Percentiles rank a stretch among this genome's conserved stretches.
Evolutionary conservation across 169 alveolate species (phyloP).

Genomic region (Plasmodium knowlesi): DNA sequence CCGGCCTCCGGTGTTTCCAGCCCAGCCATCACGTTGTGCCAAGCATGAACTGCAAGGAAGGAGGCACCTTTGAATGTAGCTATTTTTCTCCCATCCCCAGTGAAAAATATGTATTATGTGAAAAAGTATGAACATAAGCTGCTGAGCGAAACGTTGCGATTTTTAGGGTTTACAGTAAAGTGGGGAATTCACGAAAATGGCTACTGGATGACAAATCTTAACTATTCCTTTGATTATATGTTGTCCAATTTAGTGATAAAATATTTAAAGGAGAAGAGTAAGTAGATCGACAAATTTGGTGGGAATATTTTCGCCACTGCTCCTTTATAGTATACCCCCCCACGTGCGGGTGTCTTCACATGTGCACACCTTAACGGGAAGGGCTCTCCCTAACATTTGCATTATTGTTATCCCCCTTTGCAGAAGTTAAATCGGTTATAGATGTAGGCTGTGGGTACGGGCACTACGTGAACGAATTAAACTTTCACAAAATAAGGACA

Average conservation of each 20-base stretch:
- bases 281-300: not conserved
- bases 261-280: constrained; percentile 69
- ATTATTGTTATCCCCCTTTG: not conserved
- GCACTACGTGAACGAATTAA: constrained; percentile 56
- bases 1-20: not conserved
- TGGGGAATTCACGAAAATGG: constrained; percentile 76
- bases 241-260: constrained; percentile 53
- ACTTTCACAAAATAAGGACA: constrained; percentile 66
- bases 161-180: constrained; percentile 66
- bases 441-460: constrained; percentile 71
- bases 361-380: too few relatives aligned
- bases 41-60: not conserved
- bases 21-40: not conserved
- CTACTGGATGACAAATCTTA: constrained; percentile 57
- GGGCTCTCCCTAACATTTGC: too few relatives aligned
- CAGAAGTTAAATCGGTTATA: constrained; percentile 37
- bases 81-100: not conserved
- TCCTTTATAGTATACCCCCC: not conserved
- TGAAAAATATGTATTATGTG: constrained; percentile 38
- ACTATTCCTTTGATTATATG: constrained; percentile 59
- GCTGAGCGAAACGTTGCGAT: constrained; percentile 42
- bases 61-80: not conserved
- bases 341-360: not conserved
- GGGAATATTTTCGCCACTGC: not conserved
- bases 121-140: constrained; percentile 68